phyloP scores from a whole-genome alignment of 371 early-diverging fungal genomes.

The Rhizopus sp. region DNA sequence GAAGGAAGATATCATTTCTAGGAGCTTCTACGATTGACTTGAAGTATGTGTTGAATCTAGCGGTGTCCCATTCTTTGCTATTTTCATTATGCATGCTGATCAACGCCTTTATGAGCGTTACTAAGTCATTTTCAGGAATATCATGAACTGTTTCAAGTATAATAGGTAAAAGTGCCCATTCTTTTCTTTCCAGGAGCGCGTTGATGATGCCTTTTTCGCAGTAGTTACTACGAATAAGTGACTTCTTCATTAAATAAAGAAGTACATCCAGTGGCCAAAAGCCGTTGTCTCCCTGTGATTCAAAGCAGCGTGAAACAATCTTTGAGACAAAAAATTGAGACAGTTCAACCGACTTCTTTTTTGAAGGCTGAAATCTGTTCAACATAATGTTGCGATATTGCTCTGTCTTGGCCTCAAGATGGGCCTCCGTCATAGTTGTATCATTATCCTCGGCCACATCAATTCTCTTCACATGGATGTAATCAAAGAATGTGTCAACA shows the following conservation, averaged over 20 bases:
- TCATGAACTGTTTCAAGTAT: constrained; percentile 55
- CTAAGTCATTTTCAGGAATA: constrained; percentile 61
- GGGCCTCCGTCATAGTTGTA: constrained; percentile 18
- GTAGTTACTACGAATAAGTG: constrained; percentile 50
- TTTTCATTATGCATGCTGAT: constrained; percentile 17
- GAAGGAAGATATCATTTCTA: constrained; percentile 63
- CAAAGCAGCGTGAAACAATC: constrained; percentile 44
- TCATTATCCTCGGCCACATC: constrained; percentile 5
- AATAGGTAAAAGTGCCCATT: constrained; percentile 55
- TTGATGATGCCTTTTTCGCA: constrained; percentile 52
- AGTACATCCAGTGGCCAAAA: constrained; percentile 61
- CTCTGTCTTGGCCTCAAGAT: constrained; percentile 9
- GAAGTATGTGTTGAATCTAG: constrained; percentile 38
- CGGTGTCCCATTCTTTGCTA: constrained; percentile 15
- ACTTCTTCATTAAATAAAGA: constrained; percentile 50
- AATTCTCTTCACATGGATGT: constrained; percentile 8
- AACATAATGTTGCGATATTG: constrained; percentile 20
- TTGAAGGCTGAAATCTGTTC: constrained; percentile 10
- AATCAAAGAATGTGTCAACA: constrained; percentile 31
- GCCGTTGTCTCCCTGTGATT: constrained; percentile 36
- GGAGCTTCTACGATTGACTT: constrained; percentile 51
- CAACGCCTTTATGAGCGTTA: constrained; percentile 42
- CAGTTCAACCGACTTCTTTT: constrained; percentile 30
- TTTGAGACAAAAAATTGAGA: constrained; percentile 54
- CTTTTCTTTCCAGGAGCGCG: constrained; percentile 52